A percentile compares a stretch with the other conserved stretches of the same genome.
phyloP scores from a whole-genome alignment of 176 grass and related monocot species.

The Zea mays region Zm-B73-REFERENCE-NAM-5.0 NC_050104.1:158134001-158134500 shows the following conservation, averaged over 20 bases:
- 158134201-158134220: constrained; percentile 71
- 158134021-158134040: no score
- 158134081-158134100: no score
- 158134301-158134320: neutral
- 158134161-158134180: no score
- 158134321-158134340: neutral
- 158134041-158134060: no score
- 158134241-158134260: constrained; percentile 14
- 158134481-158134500: neutral
- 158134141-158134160: no score
- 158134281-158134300: neutral
- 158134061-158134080: no score
- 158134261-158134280: constrained; percentile 1
- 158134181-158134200: constrained; percentile 92
- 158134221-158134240: neutral
- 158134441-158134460: neutral
- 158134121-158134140: no score
- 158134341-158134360: neutral
- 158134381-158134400: neutral
- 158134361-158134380: neutral
- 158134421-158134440: neutral
- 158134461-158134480: neutral
- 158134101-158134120: no score
- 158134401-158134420: neutral
- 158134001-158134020: no score